Evolutionary conservation across 2,329 filamentous ascomycete species (phyloP).

Genomic region (Calcarisporium arbuscula): DNA sequence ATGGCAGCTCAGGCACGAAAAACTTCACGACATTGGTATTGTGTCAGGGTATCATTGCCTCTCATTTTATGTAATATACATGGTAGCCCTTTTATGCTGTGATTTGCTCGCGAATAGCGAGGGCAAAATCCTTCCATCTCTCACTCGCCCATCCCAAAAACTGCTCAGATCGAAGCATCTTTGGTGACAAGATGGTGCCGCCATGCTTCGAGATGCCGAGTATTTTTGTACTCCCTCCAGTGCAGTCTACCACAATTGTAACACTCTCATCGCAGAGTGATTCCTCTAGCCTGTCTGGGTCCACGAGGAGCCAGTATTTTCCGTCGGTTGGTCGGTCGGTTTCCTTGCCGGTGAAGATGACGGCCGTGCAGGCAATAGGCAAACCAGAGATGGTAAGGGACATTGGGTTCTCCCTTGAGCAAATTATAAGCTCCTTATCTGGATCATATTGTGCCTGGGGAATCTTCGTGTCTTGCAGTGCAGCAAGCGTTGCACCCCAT

Average conservation of each 20-base stretch:
- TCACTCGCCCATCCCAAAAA: conserved; percentile 31
- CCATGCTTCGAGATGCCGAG: conserved; percentile 77
- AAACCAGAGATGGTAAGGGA: conserved; percentile 56
- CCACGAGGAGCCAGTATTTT: conserved; percentile 70
- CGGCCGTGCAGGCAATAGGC: conserved; percentile 72
- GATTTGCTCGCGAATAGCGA: too few relatives aligned
- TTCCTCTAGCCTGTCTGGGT: conserved; percentile 89
- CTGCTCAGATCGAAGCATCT: conserved; percentile 59
- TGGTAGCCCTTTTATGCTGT: too few relatives aligned
- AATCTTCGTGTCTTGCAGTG: conserved; percentile 69
- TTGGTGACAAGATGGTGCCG: conserved; percentile 61
- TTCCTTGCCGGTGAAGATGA: conserved; percentile 65
- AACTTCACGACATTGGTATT: not conserved
- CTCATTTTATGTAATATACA: too few relatives aligned
- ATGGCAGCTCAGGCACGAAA: too few relatives aligned
- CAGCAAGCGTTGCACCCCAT: conserved; percentile 78
- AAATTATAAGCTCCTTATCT: conserved; percentile 73
- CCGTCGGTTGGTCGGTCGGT: conserved; percentile 36
- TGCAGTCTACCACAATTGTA: conserved; percentile 71
- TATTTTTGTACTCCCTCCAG: conserved; percentile 48
- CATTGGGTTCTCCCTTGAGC: conserved; percentile 52
- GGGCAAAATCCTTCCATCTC: conserved; percentile 29
- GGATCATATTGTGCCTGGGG: conserved; percentile 78
- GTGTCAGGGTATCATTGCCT: conserved; percentile 21
- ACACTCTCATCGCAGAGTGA: conserved; percentile 73